These are phyloP conservation scores for Hypoxylon sp. DNA, from an alignment of 2,329 filamentous ascomycete genomes.

Conservation along the genomic window DNA sequence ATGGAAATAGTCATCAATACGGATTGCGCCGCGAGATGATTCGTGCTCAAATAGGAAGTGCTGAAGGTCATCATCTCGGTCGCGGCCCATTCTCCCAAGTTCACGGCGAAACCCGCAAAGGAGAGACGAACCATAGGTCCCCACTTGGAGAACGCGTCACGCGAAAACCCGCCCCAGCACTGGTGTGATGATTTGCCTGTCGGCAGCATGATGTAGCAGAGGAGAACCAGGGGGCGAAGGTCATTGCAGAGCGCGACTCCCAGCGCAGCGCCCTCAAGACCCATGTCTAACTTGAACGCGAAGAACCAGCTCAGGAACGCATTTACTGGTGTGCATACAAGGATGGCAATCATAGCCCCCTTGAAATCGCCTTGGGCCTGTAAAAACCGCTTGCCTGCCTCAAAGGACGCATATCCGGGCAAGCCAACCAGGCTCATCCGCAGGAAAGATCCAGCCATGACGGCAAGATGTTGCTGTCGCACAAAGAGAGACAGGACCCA, in stretches of 20 bases:
- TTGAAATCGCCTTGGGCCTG: slow-evolving; percentile 70
- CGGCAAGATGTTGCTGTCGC: slow-evolving; percentile 62
- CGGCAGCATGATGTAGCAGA: slow-evolving; percentile 61
- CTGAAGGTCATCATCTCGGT: slow-evolving; percentile 62
- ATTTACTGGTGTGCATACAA: slow-evolving; percentile 65
- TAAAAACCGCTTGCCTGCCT: slow-evolving; percentile 68
- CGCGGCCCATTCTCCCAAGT: slow-evolving; percentile 60
- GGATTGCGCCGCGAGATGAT: slow-evolving; percentile 60
- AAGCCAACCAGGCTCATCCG: slow-evolving; percentile 64
- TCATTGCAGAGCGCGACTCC: slow-evolving; percentile 65
- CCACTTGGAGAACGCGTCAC: slow-evolving; percentile 57
- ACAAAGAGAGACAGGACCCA: slow-evolving; percentile 62
- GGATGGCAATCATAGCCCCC: slow-evolving; percentile 62
- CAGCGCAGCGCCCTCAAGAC: slow-evolving; percentile 66
- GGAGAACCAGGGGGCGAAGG: slow-evolving; percentile 63
- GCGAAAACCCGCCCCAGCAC: slow-evolving; percentile 63
- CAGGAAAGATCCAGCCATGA: slow-evolving; percentile 65
- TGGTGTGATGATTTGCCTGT: slow-evolving; percentile 57
- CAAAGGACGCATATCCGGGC: slow-evolving; percentile 68
- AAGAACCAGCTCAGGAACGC: slow-evolving; percentile 65
- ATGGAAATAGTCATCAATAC: slow-evolving; percentile 59
- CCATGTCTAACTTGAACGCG: slow-evolving; percentile 59
- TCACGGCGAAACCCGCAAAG: slow-evolving; percentile 58
- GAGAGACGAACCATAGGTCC: slow-evolving; percentile 58
- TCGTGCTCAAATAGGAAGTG: slow-evolving; percentile 61